phyloP scores from a whole-genome alignment of 129 eudicot species.

The Dittrichia graveolens region DNA sequence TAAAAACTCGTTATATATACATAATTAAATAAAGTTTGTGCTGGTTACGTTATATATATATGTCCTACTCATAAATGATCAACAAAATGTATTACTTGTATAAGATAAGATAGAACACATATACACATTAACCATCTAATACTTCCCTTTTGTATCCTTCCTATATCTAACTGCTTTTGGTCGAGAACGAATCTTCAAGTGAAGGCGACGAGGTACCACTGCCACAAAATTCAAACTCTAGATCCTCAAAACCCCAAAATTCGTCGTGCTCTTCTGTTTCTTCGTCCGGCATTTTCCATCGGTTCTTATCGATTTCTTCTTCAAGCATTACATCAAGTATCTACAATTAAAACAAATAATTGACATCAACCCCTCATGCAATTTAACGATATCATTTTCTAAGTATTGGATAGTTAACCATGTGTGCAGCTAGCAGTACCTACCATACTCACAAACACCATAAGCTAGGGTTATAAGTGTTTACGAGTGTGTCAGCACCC shows the following conservation, averaged over 20 bases:
- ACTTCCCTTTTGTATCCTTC: not conserved
- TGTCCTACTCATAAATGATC: slow-evolving; percentile 22
- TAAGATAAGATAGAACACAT: slow-evolving; percentile 20
- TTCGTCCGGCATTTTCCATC: slow-evolving; percentile 83
- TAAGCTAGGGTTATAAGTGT: too few species aligned
- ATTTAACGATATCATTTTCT: not conserved
- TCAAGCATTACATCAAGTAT: slow-evolving; percentile 66
- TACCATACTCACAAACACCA: not conserved
- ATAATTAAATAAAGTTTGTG: not conserved
- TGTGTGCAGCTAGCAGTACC: too few species aligned
- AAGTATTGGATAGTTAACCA: not conserved
- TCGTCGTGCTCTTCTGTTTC: slow-evolving; percentile 62
- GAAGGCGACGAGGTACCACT: slow-evolving; percentile 56
- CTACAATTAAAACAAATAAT: slow-evolving; percentile 40
- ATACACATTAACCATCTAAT: slow-evolving; percentile 34
- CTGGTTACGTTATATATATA: slow-evolving; percentile 21
- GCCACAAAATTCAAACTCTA: slow-evolving; percentile 64
- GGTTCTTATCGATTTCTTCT: slow-evolving; percentile 56
- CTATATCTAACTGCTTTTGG: slow-evolving; percentile 41
- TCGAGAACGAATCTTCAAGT: slow-evolving; percentile 47
- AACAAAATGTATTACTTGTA: slow-evolving; percentile 15
- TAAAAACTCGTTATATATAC: slow-evolving; percentile 20
- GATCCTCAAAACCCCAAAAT: slow-evolving; percentile 89
- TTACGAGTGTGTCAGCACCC: too few species aligned
- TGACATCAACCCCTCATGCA: not conserved